A percentile compares a stretch with the other conserved stretches of the same genome.
Conservation (phyloP, 768 basidiomycete genomes). For the Chalciporus piperatus region DNA sequence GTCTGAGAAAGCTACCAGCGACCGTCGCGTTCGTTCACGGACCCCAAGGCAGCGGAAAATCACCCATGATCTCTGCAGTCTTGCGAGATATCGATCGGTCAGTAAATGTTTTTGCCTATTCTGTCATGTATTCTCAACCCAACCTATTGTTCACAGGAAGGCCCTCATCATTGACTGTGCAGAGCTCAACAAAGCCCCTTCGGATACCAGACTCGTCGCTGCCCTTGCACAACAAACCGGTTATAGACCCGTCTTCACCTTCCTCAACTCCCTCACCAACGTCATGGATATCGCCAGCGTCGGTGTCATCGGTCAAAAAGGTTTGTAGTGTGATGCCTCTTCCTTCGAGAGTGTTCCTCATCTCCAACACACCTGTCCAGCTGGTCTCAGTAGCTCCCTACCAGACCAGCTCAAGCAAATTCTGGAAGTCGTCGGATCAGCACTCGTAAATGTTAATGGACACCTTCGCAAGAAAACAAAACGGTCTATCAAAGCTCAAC, state of each 20-base stretch:
- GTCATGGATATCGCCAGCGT: conserved; percentile 90
- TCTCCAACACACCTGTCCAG: conserved; percentile 36
- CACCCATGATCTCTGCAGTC: conserved; percentile 51
- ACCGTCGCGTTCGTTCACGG: conserved; percentile 79
- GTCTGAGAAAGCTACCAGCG: conserved; percentile 36
- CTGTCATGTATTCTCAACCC: background rate
- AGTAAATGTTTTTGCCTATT: conserved; percentile 1
- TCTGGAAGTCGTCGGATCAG: conserved; percentile 71
- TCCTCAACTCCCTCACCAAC: conserved; percentile 75
- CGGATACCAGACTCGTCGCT: conserved; percentile 66
- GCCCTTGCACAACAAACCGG: conserved; percentile 80
- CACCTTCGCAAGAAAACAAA: conserved; percentile 46
- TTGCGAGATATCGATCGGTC: conserved; percentile 56
- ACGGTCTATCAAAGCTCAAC: conserved; percentile 37
- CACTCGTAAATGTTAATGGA: conserved; percentile 61
- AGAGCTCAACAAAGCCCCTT: conserved; percentile 62
- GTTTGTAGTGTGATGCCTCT: conserved; percentile 34
- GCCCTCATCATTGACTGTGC: conserved; percentile 82
- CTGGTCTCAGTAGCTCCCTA: conserved; percentile 78
- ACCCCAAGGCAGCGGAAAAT: conserved; percentile 82
- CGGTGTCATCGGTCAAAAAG: conserved; percentile 95
- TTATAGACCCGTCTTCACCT: conserved; percentile 86
- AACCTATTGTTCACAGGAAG: conserved; percentile 43
- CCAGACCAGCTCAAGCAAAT: conserved; percentile 83
- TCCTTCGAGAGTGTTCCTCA: background rate